These are phyloP conservation scores for Amanita fuliginea DNA, from an alignment of 768 basidiomycete species.

Conservation along the genomic window DNA sequence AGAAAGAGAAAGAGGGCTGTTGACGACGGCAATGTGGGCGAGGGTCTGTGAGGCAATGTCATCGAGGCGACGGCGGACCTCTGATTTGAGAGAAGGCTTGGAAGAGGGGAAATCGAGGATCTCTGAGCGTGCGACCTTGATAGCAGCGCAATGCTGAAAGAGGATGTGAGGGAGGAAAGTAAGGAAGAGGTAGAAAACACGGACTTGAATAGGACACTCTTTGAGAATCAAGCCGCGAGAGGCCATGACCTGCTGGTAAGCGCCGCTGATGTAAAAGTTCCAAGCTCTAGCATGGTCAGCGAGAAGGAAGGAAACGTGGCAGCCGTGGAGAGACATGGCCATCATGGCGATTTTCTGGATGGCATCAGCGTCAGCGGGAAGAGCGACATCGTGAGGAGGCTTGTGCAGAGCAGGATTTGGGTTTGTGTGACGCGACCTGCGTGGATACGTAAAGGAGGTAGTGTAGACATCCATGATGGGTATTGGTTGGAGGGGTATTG, in stretches of 20 bases:
- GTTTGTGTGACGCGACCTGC: slow-evolving; percentile 62
- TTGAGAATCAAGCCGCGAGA: slow-evolving; percentile 84
- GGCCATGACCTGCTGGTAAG: slow-evolving; percentile 87
- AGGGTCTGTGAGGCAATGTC: slow-evolving; percentile 89
- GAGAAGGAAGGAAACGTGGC: slow-evolving; percentile 71
- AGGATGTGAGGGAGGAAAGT: slow-evolving; percentile 6
- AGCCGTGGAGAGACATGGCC: slow-evolving; percentile 72
- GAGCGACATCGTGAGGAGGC: slow-evolving; percentile 25
- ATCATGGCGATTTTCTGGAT: slow-evolving; percentile 71
- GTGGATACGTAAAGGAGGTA: slow-evolving; percentile 87
- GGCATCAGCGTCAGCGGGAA: slow-evolving; percentile 52
- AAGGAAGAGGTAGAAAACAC: slow-evolving; percentile 8
- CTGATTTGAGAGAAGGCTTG: slow-evolving; percentile 69
- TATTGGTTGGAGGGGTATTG: slow-evolving; percentile 40
- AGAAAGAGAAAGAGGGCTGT: slow-evolving; percentile 65
- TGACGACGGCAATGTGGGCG: slow-evolving; percentile 91
- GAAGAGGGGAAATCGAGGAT: slow-evolving; percentile 79
- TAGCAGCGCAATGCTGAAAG: slow-evolving; percentile 65
- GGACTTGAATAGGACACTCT: slow-evolving; percentile 79
- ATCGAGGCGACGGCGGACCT: slow-evolving; percentile 79
- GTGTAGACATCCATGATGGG: slow-evolving; percentile 87
- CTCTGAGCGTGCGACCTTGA: slow-evolving; percentile 88
- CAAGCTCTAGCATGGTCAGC: slow-evolving; percentile 64
- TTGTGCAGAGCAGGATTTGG: slow-evolving; percentile 28
- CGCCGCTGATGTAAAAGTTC: slow-evolving; percentile 88